Conservation (phyloP, 352 stramenopile species). For the Labyrinthula sp. region DNA sequence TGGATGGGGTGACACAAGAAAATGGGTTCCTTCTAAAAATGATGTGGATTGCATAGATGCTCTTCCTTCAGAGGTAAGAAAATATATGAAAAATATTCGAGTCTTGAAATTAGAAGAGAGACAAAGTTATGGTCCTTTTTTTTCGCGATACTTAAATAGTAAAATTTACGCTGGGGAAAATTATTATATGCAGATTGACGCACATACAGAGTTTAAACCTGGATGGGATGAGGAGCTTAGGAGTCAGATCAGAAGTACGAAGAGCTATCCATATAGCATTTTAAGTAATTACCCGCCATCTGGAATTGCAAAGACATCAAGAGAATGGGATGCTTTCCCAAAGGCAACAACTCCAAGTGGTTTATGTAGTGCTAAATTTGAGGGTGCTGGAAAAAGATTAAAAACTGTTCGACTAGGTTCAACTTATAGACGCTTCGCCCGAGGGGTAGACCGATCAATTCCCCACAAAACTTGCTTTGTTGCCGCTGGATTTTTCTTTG, state of each 20-base stretch:
- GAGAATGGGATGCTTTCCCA: conserved; percentile 1
- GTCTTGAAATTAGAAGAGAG: conserved; percentile 50
- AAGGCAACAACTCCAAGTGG: too few relatives aligned
- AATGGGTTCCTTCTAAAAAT: conserved; percentile 36
- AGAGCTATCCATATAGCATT: conserved; percentile 30
- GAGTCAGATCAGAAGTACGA: conserved; percentile 31
- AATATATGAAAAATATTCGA: conserved; percentile 42
- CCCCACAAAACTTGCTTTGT: conserved; percentile 42
- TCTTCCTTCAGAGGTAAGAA: conserved; percentile 42
- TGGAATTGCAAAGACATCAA: conserved; percentile 7
- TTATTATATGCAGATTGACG: conserved; percentile 54
- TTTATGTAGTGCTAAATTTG: conserved; percentile 24
- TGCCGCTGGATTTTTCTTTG: conserved; percentile 52
- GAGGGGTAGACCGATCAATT: neutral
- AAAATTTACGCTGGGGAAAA: conserved; percentile 40
- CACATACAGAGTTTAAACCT: conserved; percentile 44
- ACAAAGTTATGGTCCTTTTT: conserved; percentile 47
- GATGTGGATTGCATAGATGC: conserved; percentile 49
- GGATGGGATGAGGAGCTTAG: conserved; percentile 46
- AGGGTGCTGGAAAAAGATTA: conserved; percentile 31
- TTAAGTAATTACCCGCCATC: conserved; percentile 34
- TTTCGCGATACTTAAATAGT: conserved; percentile 43
- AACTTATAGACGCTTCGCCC: conserved; percentile 30
- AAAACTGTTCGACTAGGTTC: conserved; percentile 22
- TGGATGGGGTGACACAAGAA: conserved; percentile 33